Percentiles rank a stretch among this genome's conserved stretches.
These are phyloP conservation scores for Exserohilum rostratum DNA, from an alignment of 2,329 filamentous ascomycete species.

Conservation along the genomic window DNA sequence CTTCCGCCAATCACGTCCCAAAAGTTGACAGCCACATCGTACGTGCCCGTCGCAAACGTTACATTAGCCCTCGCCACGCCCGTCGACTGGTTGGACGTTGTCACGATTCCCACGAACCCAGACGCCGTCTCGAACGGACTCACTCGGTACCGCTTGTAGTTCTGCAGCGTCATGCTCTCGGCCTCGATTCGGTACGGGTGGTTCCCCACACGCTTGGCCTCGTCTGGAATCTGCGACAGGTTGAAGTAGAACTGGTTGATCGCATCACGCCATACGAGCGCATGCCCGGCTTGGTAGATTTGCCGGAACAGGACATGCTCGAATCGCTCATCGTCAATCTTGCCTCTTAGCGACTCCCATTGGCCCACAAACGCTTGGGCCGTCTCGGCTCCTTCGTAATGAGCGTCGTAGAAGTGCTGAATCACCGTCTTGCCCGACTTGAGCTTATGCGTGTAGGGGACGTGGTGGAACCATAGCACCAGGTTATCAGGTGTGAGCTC, in stretches of 20 bases:
- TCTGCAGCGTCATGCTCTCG: conserved; percentile 66
- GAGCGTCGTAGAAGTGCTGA: conserved; percentile 69
- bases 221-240: conserved; percentile 65
- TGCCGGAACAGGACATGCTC: conserved; percentile 65
- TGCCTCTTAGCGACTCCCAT: conserved; percentile 63
- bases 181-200: conserved; percentile 73
- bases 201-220: conserved; percentile 61
- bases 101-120: conserved; percentile 62
- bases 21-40: conserved; percentile 70
- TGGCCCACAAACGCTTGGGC: conserved; percentile 63
- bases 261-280: conserved; percentile 72
- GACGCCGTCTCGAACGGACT: conserved; percentile 67
- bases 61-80: conserved; percentile 59
- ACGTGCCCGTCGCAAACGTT: conserved; percentile 59
- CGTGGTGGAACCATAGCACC: conserved; percentile 76
- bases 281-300: conserved; percentile 70
- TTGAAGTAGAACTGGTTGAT: conserved; percentile 69
- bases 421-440: conserved; percentile 70
- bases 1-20: conserved; percentile 67
- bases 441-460: conserved; percentile 68
- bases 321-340: conserved; percentile 66
- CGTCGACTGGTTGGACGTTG: conserved; percentile 57
- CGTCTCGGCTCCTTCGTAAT: conserved; percentile 64
- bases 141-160: conserved; percentile 62
- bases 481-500: conserved; percentile 71